A percentile compares a stretch with the other conserved stretches of the same genome.
Evolutionary conservation across 225 moss, liverwort and hornwort genomes (phyloP).

Genomic region (Climacium dendroides): DNA sequence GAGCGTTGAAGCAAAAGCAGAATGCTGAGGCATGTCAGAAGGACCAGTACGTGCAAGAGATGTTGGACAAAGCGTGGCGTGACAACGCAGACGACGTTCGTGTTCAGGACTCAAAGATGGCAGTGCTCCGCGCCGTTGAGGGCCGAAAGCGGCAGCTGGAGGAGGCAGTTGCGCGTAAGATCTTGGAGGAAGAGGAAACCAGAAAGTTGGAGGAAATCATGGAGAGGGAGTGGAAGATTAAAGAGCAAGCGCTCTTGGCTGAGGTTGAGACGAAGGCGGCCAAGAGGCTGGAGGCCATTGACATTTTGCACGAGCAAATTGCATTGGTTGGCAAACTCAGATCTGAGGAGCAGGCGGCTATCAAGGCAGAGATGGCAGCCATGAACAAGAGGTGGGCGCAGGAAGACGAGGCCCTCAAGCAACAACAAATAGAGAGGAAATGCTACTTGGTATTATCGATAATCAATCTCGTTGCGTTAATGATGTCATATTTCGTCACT

Average conservation of each 20-base stretch:
- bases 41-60: slow-evolving; percentile 65
- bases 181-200: slow-evolving; percentile 56
- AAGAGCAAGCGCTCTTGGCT: slow-evolving; percentile 60
- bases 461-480: neutral
- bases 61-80: slow-evolving; percentile 74
- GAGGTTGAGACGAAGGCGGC: slow-evolving; percentile 65
- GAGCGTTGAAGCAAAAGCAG: slow-evolving; percentile 71
- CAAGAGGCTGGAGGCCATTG: slow-evolving; percentile 78
- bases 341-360: slow-evolving; percentile 67
- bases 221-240: slow-evolving; percentile 57
- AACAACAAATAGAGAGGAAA: slow-evolving; percentile 33
- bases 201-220: slow-evolving; percentile 60
- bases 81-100: slow-evolving; percentile 85
- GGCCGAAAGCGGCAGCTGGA: slow-evolving; percentile 81
- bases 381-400: slow-evolving; percentile 77
- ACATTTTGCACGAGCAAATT: slow-evolving; percentile 70
- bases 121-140: slow-evolving; percentile 69
- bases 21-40: slow-evolving; percentile 47
- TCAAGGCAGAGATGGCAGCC: slow-evolving; percentile 72
- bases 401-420: slow-evolving; percentile 54
- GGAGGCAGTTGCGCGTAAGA: slow-evolving; percentile 55
- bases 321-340: slow-evolving; percentile 50
- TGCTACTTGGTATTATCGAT: slow-evolving; percentile 38
- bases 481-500: neutral
- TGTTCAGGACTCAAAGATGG: slow-evolving; percentile 77